phyloP scores from a whole-genome alignment of 2,329 filamentous ascomycete species.

The Aciculosporium take region DNA sequence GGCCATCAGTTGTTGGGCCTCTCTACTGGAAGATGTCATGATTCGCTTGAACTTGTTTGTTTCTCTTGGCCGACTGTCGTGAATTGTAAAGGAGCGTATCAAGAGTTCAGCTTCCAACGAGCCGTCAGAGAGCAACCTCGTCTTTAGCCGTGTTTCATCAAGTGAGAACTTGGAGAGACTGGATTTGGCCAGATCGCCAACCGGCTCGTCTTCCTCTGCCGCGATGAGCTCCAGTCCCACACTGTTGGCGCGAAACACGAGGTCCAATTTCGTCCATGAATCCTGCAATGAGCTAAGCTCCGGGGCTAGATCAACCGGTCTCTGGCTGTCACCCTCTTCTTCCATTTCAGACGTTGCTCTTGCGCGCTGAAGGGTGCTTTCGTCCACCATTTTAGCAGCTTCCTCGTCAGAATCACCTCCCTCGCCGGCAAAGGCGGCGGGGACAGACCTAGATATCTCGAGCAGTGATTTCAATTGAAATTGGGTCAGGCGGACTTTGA shows the following conservation, averaged over 20 bases:
- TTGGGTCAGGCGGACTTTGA: slow-evolving; percentile 80
- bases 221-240: slow-evolving; percentile 80
- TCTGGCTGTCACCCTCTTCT: slow-evolving; percentile 21
- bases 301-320: slow-evolving; percentile 44
- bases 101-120: slow-evolving; percentile 86
- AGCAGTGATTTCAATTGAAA: slow-evolving; percentile 82
- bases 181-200: slow-evolving; percentile 62
- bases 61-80: slow-evolving; percentile 76
- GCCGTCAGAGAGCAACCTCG: slow-evolving; percentile 82
- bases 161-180: slow-evolving; percentile 90
- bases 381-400: slow-evolving; percentile 58
- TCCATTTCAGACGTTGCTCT: slow-evolving; percentile 23
- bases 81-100: slow-evolving; percentile 87
- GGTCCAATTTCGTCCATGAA: slow-evolving; percentile 84
- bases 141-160: slow-evolving; percentile 81
- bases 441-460: slow-evolving; percentile 76
- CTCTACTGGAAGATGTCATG: slow-evolving; percentile 92
- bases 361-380: slow-evolving; percentile 34
- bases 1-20: slow-evolving; percentile 96
- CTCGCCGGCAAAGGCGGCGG: slow-evolving; percentile 58
- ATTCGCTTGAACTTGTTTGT: slow-evolving; percentile 96
- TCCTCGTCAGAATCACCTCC: slow-evolving; percentile 62
- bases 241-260: slow-evolving; percentile 78
- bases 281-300: slow-evolving; percentile 56
- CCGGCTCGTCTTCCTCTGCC: slow-evolving; percentile 58